Conservation (phyloP, 352 stramenopile genomes). For the Hyaloperonospora arabidopsidis region DNA sequence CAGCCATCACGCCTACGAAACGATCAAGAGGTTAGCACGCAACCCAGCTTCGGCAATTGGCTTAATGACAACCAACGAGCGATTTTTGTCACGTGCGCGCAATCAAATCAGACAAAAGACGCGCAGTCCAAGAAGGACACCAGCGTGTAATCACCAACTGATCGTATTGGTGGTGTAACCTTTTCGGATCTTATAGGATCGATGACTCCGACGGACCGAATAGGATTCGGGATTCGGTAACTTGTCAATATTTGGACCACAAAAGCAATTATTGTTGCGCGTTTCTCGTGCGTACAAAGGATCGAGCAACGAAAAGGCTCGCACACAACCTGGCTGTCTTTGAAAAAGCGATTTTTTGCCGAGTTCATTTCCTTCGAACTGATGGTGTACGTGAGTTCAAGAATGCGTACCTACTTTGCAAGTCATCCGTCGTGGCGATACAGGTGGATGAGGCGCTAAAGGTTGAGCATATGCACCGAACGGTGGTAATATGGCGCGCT, state of each 20-base stretch:
- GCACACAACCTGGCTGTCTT: neutral
- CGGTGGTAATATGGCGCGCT: neutral
- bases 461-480: conserved; percentile 1
- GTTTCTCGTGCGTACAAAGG: neutral
- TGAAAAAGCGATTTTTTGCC: neutral
- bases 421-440: neutral
- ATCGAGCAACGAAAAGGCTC: neutral
- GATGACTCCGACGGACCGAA: neutral
- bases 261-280: conserved; percentile 1
- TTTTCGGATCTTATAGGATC: neutral
- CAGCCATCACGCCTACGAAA: neutral
- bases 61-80: neutral
- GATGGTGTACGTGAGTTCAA: neutral
- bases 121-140: conserved; percentile 13
- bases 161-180: neutral
- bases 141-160: neutral
- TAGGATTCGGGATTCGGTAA: neutral
- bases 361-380: neutral
- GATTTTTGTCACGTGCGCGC: neutral
- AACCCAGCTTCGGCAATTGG: neutral
- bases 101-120: neutral
- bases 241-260: conserved; percentile 1
- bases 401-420: conserved; percentile 1
- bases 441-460: neutral
- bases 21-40: neutral